These are phyloP conservation scores for Nakazawaea ambrosiae DNA, from an alignment of 805 yeast genomes.

Conservation along the genomic window DNA sequence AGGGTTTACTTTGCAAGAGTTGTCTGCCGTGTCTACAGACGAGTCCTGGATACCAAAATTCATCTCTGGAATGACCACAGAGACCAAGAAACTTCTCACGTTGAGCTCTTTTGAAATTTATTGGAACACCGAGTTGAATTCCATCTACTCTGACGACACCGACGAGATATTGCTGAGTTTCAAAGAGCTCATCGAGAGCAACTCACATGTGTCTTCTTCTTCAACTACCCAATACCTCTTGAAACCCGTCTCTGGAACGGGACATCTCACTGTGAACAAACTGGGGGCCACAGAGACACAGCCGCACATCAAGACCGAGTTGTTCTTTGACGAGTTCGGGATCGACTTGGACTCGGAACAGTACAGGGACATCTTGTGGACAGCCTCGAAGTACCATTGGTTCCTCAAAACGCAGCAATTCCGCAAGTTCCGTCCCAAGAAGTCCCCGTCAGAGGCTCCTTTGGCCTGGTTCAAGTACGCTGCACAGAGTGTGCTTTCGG, in stretches of 20 bases:
- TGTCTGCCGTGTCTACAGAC: slow-evolving; percentile 89
- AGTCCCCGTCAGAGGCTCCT: slow-evolving; percentile 54
- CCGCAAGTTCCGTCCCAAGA: slow-evolving; percentile 60
- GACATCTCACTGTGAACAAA: slow-evolving; percentile 77
- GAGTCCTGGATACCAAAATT: slow-evolving; percentile 80
- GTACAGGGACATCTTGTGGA: slow-evolving; percentile 73
- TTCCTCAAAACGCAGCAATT: slow-evolving; percentile 70
- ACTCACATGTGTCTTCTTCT: slow-evolving; percentile 17
- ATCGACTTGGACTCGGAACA: slow-evolving; percentile 78
- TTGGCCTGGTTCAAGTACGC: slow-evolving; percentile 78
- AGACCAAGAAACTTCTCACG: slow-evolving; percentile 72
- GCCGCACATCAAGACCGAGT: slow-evolving; percentile 68
- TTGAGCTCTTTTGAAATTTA: slow-evolving; percentile 71
- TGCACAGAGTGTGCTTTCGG: slow-evolving; percentile 65
- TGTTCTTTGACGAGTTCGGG: slow-evolving; percentile 86
- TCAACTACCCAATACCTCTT: slow-evolving; percentile 50
- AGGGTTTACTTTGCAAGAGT: slow-evolving; percentile 77
- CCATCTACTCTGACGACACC: slow-evolving; percentile 41
- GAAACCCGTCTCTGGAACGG: slow-evolving; percentile 85
- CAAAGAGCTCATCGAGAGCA: slow-evolving; percentile 33
- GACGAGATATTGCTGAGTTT: slow-evolving; percentile 44
- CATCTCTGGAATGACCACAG: slow-evolving; percentile 57
- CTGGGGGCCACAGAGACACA: slow-evolving; percentile 57
- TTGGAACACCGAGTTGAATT: slow-evolving; percentile 65
- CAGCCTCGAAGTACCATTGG: slow-evolving; percentile 77